phyloP scores from a whole-genome alignment of 2,329 filamentous ascomycete species.

The Venturia asperata region DNA sequence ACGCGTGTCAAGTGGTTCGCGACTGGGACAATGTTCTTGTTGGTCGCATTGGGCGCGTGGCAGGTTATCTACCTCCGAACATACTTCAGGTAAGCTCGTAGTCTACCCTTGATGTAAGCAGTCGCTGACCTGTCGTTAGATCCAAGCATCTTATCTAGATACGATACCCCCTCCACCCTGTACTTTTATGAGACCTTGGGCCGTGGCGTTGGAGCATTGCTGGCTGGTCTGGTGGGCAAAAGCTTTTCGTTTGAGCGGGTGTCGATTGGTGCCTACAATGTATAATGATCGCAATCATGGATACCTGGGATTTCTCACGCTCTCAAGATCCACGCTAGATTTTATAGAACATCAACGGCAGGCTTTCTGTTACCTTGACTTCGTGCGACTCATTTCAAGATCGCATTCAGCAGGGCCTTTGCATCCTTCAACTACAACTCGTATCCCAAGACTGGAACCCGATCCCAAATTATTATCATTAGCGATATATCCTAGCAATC shows the following conservation, averaged over 20 bases:
- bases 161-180: background rate
- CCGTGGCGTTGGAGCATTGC: constrained; percentile 2
- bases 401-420: too few relatives aligned
- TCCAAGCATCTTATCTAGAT: constrained; percentile 46
- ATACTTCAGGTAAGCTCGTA: constrained; percentile 69
- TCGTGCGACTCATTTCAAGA: background rate
- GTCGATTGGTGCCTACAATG: constrained; percentile 10
- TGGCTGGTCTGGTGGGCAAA: constrained; percentile 13
- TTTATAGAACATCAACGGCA: background rate
- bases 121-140: constrained; percentile 23
- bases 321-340: background rate
- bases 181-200: constrained; percentile 10
- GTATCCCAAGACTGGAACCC: too few relatives aligned
- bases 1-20: constrained; percentile 99
- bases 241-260: constrained; percentile 12
- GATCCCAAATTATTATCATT: too few relatives aligned
- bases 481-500: too few relatives aligned
- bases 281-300: background rate
- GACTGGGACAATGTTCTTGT: constrained; percentile 82
- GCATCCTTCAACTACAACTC: too few relatives aligned
- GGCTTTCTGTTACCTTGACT: background rate
- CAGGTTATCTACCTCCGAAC: constrained; percentile 96
- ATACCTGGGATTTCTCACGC: background rate
- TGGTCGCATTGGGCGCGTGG: constrained; percentile 86
- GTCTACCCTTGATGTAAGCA: background rate